A percentile compares a stretch with the other conserved stretches of the same genome.
These are phyloP conservation scores for Solanum pimpinellifolium DNA, from an alignment of 257 asterid species.

Conservation along the genomic window DNA sequence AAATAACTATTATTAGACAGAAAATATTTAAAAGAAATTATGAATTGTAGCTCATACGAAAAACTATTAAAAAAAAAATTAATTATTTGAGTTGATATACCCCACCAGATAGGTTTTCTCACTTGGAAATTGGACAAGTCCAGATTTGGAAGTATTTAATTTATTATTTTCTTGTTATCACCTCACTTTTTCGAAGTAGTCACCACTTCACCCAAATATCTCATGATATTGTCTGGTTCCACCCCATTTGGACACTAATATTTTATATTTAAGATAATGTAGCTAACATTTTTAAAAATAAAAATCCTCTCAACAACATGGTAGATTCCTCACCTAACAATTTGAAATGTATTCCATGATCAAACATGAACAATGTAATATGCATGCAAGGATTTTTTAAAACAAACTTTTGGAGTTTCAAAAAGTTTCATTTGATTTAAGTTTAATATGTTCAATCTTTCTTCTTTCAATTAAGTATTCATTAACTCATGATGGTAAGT, in stretches of 20 bases:
- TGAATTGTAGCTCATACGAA: too few species aligned
- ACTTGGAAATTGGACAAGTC: constrained; percentile 18
- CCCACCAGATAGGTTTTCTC: constrained; percentile 21
- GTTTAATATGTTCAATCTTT: background rate
- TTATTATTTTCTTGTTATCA: constrained; percentile 5
- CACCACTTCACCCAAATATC: constrained; percentile 12
- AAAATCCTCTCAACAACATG: background rate
- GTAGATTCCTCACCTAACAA: background rate
- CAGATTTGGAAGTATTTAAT: constrained; percentile 13
- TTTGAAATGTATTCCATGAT: background rate
- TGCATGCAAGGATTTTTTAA: background rate
- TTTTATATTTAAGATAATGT: background rate
- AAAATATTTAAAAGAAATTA: too few species aligned
- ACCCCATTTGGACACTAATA: background rate
- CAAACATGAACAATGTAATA: background rate
- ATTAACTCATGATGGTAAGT: background rate
- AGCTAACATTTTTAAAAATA: background rate
- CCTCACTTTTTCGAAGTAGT: background rate
- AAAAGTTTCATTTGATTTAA: background rate
- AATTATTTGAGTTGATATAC: background rate
- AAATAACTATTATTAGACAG: too few species aligned
- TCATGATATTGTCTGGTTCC: constrained; percentile 5
- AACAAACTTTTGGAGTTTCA: background rate
- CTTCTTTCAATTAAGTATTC: background rate
- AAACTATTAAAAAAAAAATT: too few species aligned